Evolutionary conservation across 768 basidiomycete genomes (phyloP), one percentile per base, ranked within the genome.

Genomic region (Tylopilus rubrobrunneus): DNA sequence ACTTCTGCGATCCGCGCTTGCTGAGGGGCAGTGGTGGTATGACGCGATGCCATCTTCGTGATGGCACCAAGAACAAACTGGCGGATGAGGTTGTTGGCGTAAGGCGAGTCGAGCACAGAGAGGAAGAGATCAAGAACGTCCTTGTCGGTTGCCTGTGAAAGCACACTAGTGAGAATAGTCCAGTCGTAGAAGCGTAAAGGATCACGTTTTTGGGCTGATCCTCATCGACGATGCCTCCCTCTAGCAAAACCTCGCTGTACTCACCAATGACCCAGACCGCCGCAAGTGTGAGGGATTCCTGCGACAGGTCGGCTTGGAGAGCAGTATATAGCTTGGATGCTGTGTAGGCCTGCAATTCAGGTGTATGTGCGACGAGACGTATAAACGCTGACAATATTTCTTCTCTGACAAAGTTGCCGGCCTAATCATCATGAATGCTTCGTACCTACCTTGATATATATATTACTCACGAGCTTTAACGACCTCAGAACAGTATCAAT

Each of bases 261-360:
- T 99, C 97, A 42, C 97, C 97, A 50, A 98, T 84, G 39, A 98
- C 77, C 97, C 97, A 99, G 4, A 95, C 88, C 1, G 92, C 87
- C 5, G 91, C 87, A 14, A 99, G 76, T 0, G 97, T 97, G 31
- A 99, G 75, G 7, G 93, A 93, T 62, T 99, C 97, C 66, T 98
- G 97, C 4, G 97, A 98, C 27, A 98, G 87, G 69, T 99, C 97
- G 1, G 82, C 79, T 54, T 84, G 87, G 21, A 99, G 82, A 6
- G 96, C 89, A 4, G 85, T 78, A 67, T 92, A 98, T 10, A 99
- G 73, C 64, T 90, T 90, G 49, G 93, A 96, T 6, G 92, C 84
- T 1, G 94, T 97, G 70, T 99, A 98, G 3, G 86, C 85, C 71
- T 99, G 97, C 21, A 99, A 76, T 67, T 99, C 97, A 1, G 96